Evolutionary conservation across 2,329 filamentous ascomycete species (phyloP).

Genomic region (Juglanconis juglandina): DNA sequence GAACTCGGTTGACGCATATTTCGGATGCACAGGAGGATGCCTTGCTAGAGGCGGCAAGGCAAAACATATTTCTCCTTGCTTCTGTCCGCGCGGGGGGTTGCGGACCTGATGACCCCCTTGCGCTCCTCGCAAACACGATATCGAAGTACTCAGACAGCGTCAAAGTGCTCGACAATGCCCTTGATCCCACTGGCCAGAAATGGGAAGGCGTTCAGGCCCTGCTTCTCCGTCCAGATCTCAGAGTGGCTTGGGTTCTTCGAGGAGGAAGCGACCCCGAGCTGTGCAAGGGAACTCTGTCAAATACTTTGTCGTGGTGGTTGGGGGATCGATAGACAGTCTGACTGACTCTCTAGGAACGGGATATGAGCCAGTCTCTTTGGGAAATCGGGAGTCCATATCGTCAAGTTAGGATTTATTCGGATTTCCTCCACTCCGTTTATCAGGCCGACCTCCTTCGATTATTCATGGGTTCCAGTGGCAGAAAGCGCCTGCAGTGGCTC

Average conservation of each 20-base stretch:
- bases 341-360: not conserved
- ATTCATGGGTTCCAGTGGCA: too few relatives aligned
- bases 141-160: not conserved
- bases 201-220: slow-evolving; percentile 6
- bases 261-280: not conserved
- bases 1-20: slow-evolving; percentile 6
- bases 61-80: slow-evolving; percentile 15
- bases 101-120: not conserved
- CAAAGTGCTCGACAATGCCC: not conserved
- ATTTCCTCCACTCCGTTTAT: too few relatives aligned
- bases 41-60: not conserved
- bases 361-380: not conserved
- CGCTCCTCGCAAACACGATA: not conserved
- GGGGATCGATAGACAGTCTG: not conserved
- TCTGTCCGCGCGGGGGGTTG: not conserved
- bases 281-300: not conserved
- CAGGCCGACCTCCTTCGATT: too few relatives aligned
- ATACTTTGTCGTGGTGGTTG: slow-evolving; percentile 7
- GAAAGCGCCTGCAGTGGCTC: too few relatives aligned
- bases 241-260: slow-evolving; percentile 12
- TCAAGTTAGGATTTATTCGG: too few relatives aligned
- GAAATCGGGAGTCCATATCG: too few relatives aligned
- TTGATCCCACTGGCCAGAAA: not conserved
- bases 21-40: not conserved
- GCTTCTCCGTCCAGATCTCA: slow-evolving; percentile 12